These are phyloP conservation scores for Aureobasidium pullulans DNA, from an alignment of 2,329 filamentous ascomycete species.

Conservation along the genomic window DNA sequence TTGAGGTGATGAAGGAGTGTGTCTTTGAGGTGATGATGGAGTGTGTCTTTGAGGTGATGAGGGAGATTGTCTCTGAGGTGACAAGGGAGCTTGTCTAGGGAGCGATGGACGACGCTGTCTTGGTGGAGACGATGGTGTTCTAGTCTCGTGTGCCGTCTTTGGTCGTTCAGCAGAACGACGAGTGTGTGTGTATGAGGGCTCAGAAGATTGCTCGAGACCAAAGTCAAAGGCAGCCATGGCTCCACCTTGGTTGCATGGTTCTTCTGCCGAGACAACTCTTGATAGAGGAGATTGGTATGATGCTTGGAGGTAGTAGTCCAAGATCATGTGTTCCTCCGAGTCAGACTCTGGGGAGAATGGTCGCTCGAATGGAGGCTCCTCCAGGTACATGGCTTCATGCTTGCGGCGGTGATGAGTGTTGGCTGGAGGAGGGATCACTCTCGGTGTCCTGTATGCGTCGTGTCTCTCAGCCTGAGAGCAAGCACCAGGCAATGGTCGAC, in stretches of 20 bases:
- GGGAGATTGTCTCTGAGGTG: neutral
- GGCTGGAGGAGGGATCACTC: neutral
- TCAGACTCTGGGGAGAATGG: conserved; percentile 6
- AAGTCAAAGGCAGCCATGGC: conserved; percentile 8
- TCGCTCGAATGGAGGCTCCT: conserved; percentile 8
- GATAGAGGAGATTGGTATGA: neutral
- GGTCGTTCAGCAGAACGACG: neutral
- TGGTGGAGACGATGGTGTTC: neutral
- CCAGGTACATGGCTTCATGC: conserved; percentile 3
- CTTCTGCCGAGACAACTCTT: neutral
- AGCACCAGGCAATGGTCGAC: neutral
- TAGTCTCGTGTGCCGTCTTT: neutral
- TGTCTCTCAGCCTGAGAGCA: neutral
- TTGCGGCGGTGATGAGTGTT: neutral
- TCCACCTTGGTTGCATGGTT: neutral
- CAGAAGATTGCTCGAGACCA: neutral
- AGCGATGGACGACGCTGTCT: neutral
- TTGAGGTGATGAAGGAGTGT: neutral
- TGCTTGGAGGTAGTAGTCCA: conserved; percentile 11
- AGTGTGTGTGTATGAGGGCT: neutral
- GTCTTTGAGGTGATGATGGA: neutral
- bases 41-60: neutral
- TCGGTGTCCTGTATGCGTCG: neutral
- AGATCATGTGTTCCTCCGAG: conserved; percentile 8
- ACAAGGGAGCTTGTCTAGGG: neutral